Percentiles rank a stretch among this genome's conserved stretches.
Conservation (phyloP, 176 grass and related monocot genomes). For the Secale cereale region DNA sequence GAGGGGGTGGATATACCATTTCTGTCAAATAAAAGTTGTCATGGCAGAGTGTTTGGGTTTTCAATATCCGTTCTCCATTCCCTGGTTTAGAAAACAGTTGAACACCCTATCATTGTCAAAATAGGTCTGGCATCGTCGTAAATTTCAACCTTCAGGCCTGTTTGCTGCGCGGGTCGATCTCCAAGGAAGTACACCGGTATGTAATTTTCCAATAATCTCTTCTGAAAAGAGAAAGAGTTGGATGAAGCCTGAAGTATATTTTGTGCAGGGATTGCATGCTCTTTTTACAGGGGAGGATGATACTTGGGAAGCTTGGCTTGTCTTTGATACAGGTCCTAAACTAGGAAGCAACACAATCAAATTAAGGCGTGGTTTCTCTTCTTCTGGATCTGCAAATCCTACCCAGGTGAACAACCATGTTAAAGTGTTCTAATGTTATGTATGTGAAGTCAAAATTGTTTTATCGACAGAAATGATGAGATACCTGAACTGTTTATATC, state of each 20-base stretch:
- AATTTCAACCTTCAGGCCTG: slow-evolving; percentile 93
- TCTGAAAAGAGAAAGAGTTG: slow-evolving; percentile 6
- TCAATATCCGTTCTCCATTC: not conserved
- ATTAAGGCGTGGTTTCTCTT: slow-evolving; percentile 84
- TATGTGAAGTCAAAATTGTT: slow-evolving; percentile 16
- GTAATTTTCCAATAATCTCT: slow-evolving; percentile 14
- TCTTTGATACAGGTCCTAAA: slow-evolving; percentile 69
- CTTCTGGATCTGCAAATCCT: slow-evolving; percentile 68
- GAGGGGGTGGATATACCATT: not conserved
- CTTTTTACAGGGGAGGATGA: slow-evolving; percentile 96
- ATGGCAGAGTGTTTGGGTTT: slow-evolving; percentile 1
- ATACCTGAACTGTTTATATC: slow-evolving; percentile 11
- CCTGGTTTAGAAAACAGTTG: slow-evolving; percentile 12
- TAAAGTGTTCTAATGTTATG: slow-evolving; percentile 14
- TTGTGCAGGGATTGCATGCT: slow-evolving; percentile 71
- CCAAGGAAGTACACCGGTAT: slow-evolving; percentile 67
- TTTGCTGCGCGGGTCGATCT: slow-evolving; percentile 93
- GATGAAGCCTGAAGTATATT: slow-evolving; percentile 26
- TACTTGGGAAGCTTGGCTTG: slow-evolving; percentile 94
- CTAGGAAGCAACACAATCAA: slow-evolving; percentile 70
- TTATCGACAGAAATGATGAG: not conserved
- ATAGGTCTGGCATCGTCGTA: slow-evolving; percentile 90
- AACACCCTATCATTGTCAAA: slow-evolving; percentile 32
- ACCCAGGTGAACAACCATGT: slow-evolving; percentile 62
- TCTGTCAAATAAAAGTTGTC: not conserved